Base-by-base conservation (phyloP, 1,284 basidiomycete genomes). In the Limonomyces culmigenus region DNA sequence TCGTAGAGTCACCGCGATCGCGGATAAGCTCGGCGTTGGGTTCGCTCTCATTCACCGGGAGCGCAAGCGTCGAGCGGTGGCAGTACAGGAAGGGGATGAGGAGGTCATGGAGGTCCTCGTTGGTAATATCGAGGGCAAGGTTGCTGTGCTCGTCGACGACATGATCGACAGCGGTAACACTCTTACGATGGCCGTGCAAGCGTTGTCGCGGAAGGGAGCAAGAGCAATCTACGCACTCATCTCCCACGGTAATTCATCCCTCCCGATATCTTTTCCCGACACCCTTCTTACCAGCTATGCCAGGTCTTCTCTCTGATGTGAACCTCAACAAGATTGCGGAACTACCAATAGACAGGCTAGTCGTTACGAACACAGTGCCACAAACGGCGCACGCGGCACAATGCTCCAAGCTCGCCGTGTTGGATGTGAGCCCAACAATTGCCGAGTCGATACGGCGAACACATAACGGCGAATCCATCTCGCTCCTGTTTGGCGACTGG, bases 81-180 rank as follows among this genome's bases (percentile, higher is more conserved):
- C 30, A 13, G 10, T 8, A 8, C 10, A 8, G 25, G 10, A 27
- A 27, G 56, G 68, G 39, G 67, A 71, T 17, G 71, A 74, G 6
- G 80, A 84, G 48, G 60, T 63, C 45, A 93, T 97, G 87, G 91
- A 98, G 53, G 68, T 98, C 38, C 67, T 98, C 25, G 93, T 98
- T 36, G 93, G 93, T n/a, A 88, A 97, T 52, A 93, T 98, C 41
- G 70, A 68, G 47, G 89, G 83, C 58, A 39, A 86, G 83, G 68
- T 84, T 36, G 91, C 87, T 19, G 93, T 98, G 49, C 65, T 98
- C 34, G 81, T 98, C 19, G 93, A 98, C 55, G 93, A 98, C 53
- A 97, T 98, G 89, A 81, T 96, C 51, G 95, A 98, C 55, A 91
- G 88, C 4, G 93, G 92, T 2, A 70, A 69, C 41, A 98, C 95